These are phyloP conservation scores for Penicillium riverlandense DNA, from an alignment of 495 filamentous ascomycete species.

Conservation along the genomic window DNA sequence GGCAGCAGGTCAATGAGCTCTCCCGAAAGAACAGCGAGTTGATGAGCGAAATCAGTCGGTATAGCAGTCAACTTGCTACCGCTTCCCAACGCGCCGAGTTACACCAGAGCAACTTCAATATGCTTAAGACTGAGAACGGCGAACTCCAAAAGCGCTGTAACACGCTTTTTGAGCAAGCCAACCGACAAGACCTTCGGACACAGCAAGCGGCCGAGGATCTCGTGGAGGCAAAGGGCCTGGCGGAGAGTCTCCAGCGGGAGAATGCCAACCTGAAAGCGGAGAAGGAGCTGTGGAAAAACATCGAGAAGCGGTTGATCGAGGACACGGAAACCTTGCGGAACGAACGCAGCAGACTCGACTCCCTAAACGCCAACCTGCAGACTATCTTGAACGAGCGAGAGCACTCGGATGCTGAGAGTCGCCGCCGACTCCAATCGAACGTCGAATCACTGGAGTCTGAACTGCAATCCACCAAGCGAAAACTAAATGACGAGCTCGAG, in stretches of 20 bases:
- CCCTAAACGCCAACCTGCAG: slow-evolving; percentile 70
- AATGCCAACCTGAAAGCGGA: slow-evolving; percentile 90
- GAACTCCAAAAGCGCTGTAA: slow-evolving; percentile 78
- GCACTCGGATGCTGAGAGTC: slow-evolving; percentile 70
- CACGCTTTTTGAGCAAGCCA: slow-evolving; percentile 66
- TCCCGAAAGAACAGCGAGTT: slow-evolving; percentile 74
- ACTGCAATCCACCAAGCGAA: slow-evolving; percentile 68
- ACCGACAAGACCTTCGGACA: slow-evolving; percentile 80
- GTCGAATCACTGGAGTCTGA: slow-evolving; percentile 74
- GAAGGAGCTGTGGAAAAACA: slow-evolving; percentile 83
- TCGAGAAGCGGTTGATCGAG: slow-evolving; percentile 76
- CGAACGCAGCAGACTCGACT: slow-evolving; percentile 75
- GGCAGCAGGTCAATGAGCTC: slow-evolving; percentile 78
- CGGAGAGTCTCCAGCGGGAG: slow-evolving; percentile 84
- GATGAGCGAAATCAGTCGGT: slow-evolving; percentile 66
- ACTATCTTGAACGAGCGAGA: slow-evolving; percentile 87
- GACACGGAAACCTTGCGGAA: slow-evolving; percentile 81
- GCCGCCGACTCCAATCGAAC: slow-evolving; percentile 66
- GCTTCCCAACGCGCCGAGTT: slow-evolving; percentile 79
- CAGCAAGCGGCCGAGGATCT: slow-evolving; percentile 93
- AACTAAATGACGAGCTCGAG: slow-evolving; percentile 76
- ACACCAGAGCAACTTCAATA: slow-evolving; percentile 78
- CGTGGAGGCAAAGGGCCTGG: slow-evolving; percentile 70
- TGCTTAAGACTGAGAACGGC: slow-evolving; percentile 72
- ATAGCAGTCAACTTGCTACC: slow-evolving; percentile 74